phyloP scores from a whole-genome alignment of 2,329 filamentous ascomycete genomes.

The Erysiphe neolycopersici region DNA sequence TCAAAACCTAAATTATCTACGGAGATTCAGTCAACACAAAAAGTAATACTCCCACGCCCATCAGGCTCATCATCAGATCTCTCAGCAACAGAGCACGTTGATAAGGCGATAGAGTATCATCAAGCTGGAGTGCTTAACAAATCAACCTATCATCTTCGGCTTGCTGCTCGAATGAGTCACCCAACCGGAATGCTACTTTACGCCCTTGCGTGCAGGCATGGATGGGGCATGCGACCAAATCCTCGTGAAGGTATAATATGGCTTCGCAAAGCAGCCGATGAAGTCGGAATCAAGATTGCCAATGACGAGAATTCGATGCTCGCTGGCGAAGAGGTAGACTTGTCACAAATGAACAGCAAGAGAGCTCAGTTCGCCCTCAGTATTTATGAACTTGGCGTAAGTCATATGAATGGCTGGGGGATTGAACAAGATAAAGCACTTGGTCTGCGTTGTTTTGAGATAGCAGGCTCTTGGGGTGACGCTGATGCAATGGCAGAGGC shows the following conservation, averaged over 20 bases:
- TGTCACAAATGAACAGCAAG: slow-evolving; percentile 49
- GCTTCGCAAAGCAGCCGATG: slow-evolving; percentile 76
- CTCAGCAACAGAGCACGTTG: slow-evolving; percentile 65
- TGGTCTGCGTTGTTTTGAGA: slow-evolving; percentile 82
- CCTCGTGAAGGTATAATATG: slow-evolving; percentile 73
- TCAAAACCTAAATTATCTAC: not conserved
- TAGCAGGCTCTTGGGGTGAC: slow-evolving; percentile 87
- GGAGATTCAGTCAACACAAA: slow-evolving; percentile 18
- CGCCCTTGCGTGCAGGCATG: slow-evolving; percentile 79
- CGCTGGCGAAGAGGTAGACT: slow-evolving; percentile 34
- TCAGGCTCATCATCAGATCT: slow-evolving; percentile 34
- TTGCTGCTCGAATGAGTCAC: slow-evolving; percentile 63
- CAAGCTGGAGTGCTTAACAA: slow-evolving; percentile 70
- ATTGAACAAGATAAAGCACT: slow-evolving; percentile 76
- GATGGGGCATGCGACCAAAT: slow-evolving; percentile 92
- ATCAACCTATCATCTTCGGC: slow-evolving; percentile 82
- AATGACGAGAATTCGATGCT: slow-evolving; percentile 47
- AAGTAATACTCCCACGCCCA: slow-evolving; percentile 6
- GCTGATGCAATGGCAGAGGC: slow-evolving; percentile 82
- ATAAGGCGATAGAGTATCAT: slow-evolving; percentile 73
- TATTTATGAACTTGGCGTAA: slow-evolving; percentile 88
- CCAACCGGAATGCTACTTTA: slow-evolving; percentile 92
- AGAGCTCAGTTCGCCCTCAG: slow-evolving; percentile 86
- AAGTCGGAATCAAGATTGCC: slow-evolving; percentile 54
- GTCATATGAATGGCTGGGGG: slow-evolving; percentile 96